A percentile compares a stretch with the other conserved stretches of the same genome.
phyloP scores from a whole-genome alignment of 169 alveolate genomes.

The Plasmodium reichenowi region DNA sequence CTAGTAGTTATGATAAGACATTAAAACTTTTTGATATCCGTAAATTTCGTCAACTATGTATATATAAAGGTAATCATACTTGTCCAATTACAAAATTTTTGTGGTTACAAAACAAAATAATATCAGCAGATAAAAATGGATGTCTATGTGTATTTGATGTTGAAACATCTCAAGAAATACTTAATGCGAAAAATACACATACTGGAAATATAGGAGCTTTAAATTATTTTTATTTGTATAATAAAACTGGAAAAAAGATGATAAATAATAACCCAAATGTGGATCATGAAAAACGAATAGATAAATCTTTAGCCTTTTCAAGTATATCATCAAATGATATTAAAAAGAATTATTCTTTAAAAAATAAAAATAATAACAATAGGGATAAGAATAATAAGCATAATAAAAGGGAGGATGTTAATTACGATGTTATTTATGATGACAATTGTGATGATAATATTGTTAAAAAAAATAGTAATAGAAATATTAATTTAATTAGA shows the following conservation, averaged over 20 bases:
- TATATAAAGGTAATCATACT: conserved; percentile 61
- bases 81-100: conserved; percentile 73
- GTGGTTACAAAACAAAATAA: conserved; percentile 71
- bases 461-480: not conserved
- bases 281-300: not conserved
- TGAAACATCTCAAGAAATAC: conserved; percentile 63
- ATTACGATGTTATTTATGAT: not conserved
- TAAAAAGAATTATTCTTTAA: not conserved
- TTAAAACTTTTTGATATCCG: conserved; percentile 71
- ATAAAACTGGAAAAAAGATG: not conserved
- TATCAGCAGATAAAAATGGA: conserved; percentile 75
- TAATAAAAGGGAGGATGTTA: not conserved
- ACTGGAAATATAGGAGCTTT: conserved; percentile 74
- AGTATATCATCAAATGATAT: not conserved
- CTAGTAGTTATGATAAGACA: conserved; percentile 78
- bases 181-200: conserved; percentile 51
- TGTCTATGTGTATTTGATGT: conserved; percentile 51
- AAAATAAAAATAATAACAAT: not conserved
- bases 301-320: not conserved
- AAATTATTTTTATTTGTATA: conserved; percentile 60
- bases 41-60: conserved; percentile 42
- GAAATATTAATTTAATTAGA: conserved; percentile 2
- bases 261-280: not conserved
- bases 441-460: not conserved
- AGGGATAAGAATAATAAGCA: not conserved